These are phyloP conservation scores for Avena eriantha DNA, from an alignment of 176 grass and related monocot genomes.

Conservation along the genomic window DNA sequence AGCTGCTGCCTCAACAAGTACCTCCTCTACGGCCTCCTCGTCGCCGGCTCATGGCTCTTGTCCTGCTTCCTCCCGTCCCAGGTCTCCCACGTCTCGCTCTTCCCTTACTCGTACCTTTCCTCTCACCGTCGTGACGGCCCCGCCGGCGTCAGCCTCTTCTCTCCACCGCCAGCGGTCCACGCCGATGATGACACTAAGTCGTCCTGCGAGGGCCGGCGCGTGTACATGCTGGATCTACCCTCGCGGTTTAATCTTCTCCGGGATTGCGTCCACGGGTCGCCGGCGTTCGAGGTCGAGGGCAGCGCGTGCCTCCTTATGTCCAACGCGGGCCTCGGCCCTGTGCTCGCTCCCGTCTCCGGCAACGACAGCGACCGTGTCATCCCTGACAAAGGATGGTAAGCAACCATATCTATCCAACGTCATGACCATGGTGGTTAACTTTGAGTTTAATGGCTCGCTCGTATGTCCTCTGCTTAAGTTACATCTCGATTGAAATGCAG, in stretches of 20 bases:
- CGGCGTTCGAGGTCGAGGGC: constrained; percentile 34
- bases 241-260: constrained; percentile 41
- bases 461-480: background rate
- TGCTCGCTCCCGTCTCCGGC: background rate
- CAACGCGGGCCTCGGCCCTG: constrained; percentile 53
- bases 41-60: constrained; percentile 51
- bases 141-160: background rate
- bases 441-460: background rate
- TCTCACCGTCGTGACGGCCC: background rate
- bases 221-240: constrained; percentile 50
- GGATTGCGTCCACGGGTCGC: constrained; percentile 38
- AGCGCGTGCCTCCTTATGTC: constrained; percentile 40
- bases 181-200: background rate
- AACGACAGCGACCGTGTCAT: constrained; percentile 20
- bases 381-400: constrained; percentile 39
- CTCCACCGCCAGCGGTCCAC: background rate
- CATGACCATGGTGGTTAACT: background rate
- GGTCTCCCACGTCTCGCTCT: constrained; percentile 31
- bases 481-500: background rate
- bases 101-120: background rate
- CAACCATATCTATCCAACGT: background rate
- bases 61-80: constrained; percentile 44
- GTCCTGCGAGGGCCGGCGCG: constrained; percentile 45
- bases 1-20: constrained; percentile 40
- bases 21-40: constrained; percentile 43